These are phyloP conservation scores for Cyberlindnera euphorbiae DNA, from an alignment of 805 yeast genomes.

Conservation along the genomic window DNA sequence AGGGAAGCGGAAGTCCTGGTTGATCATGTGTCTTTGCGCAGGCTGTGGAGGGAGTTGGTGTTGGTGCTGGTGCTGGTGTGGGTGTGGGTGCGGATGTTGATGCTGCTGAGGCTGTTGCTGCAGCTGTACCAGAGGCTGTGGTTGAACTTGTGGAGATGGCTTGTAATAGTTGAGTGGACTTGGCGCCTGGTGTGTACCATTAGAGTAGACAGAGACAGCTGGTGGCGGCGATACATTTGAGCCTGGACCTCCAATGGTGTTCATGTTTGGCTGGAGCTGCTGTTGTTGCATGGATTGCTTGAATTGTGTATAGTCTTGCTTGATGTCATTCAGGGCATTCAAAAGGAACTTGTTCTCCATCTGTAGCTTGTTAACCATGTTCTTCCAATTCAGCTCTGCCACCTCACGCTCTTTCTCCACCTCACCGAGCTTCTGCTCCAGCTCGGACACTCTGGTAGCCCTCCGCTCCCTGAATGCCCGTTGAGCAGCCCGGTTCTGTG, in stretches of 20 bases:
- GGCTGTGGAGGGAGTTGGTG: background rate
- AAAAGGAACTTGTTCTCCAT: constrained; percentile 32
- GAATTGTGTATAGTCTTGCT: constrained; percentile 21
- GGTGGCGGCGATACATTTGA: constrained; percentile 13
- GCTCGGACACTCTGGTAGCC: constrained; percentile 74
- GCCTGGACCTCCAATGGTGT: constrained; percentile 14
- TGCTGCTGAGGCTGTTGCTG: too few species aligned
- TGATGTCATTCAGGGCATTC: constrained; percentile 28
- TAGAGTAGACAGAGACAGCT: constrained; percentile 21
- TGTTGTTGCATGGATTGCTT: constrained; percentile 13
- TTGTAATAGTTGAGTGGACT: constrained; percentile 40
- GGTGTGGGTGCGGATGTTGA: constrained; percentile 7
- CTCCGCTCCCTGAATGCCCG: constrained; percentile 84
- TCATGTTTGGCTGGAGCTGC: constrained; percentile 6
- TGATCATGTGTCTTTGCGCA: constrained; percentile 1
- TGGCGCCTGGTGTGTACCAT: constrained; percentile 24
- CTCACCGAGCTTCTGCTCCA: constrained; percentile 64
- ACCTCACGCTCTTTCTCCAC: constrained; percentile 62
- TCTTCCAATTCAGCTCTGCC: constrained; percentile 37
- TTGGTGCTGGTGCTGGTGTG: background rate
- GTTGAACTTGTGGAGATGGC: constrained; percentile 36
- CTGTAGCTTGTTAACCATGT: constrained; percentile 20
- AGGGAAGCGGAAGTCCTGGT: constrained; percentile 7
- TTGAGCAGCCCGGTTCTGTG: constrained; percentile 93
- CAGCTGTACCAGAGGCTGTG: constrained; percentile 2